Base-by-base conservation (phyloP, 2,329 filamentous ascomycete species). In the Fusarium foetens region DNA sequence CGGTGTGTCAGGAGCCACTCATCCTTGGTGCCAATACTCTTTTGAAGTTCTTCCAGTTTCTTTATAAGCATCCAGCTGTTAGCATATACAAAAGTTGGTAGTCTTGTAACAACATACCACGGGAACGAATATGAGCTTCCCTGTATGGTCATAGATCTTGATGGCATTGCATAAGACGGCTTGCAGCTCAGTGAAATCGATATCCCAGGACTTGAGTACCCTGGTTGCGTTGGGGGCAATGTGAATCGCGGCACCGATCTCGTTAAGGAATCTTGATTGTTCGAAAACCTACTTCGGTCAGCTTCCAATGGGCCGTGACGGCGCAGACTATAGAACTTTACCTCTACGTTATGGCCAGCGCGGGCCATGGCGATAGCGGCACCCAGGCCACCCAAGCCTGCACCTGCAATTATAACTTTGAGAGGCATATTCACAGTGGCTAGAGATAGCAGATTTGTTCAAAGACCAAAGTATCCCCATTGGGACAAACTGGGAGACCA, bases 341-440 rank as follows among this genome's bases (percentile, higher is more conserved):
- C 61, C 39, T 64, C 61, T 4, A 64, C 57, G 1, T 61, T 4
- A 21, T 64, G 61, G 8, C 57, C 61, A 14, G 61, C 55, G 13
- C 61, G 61, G n/a, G 61, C 58, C n/a, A 64, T 36, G n/a, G 61
- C 55, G 9, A 64, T 64, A 27, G 61, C 45, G 14, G 61, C 61
- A 33, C 61, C 57, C 8, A 64, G 35, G 8, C 61, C 61, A 10
- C 61, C 61, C 6, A 64, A 31, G 19, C 61, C 61, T 8, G 45
- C 61, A 21, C 61, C 61, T 10, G 58, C 57, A 23, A 64, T 52
- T 14, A 64, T 38, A 31, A 64, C 39, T 31, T 62, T 61, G 10
- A 64, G 57, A 29, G 61, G 61, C 61, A 64, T 64, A 6, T 33
- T 49, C 21, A 33, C 46, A 19, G 5, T 9, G 16, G 5, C 16